Base-by-base conservation (phyloP, 352 stramenopile species). In the Pythium guiyangense region DNA sequence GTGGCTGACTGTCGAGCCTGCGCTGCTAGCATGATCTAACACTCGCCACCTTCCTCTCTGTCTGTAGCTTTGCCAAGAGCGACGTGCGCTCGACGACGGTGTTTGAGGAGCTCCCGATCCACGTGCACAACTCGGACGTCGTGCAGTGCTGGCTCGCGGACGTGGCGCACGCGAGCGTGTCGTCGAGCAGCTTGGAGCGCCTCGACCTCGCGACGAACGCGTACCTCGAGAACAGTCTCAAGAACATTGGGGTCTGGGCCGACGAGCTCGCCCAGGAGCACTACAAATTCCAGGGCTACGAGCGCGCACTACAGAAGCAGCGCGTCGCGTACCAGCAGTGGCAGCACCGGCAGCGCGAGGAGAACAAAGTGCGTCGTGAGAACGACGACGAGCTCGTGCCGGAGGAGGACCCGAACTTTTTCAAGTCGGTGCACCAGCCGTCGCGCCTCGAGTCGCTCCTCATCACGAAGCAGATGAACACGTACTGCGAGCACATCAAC, bases 161-260 rank as follows among this genome's bases (percentile, higher is more conserved):
- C 66, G 69, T 97, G 42, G 64, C 64, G 56, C 73, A 78, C 50
- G 86, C 88, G 49, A 77, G 62, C 62, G 76, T 78, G 4, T 86
- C 67, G 69, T 76, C 54, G 72, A 97, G 70, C 57, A 85, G 70
- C 58, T 98, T 99, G 54, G 96, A 99, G 63, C 85, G 92, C 48
- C 87, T 99, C 43, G 96, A 99, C 70, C 71, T 99, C 50, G 95
- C 83, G 58, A 98, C 93, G 35, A 98, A 92, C 66, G 84, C 96
- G 35, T 99, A 98, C 79, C 64, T 95, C 27, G 95, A 99, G 69
- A 98, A 96, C 75, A 98, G 98, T 66, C 78, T 99, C n/a, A 97
- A 98, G 84, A 98, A 98, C 74, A 86, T 99, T 62, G 97, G 88
- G 63, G 80, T 94, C 51, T 98, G 95, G 94, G 96, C 98, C 25